Percentiles rank a stretch among this genome's conserved stretches.
These are phyloP conservation scores for Spirogloea muscicola DNA, from an alignment of 139 green algal genomes.

Conservation along the genomic window DNA sequence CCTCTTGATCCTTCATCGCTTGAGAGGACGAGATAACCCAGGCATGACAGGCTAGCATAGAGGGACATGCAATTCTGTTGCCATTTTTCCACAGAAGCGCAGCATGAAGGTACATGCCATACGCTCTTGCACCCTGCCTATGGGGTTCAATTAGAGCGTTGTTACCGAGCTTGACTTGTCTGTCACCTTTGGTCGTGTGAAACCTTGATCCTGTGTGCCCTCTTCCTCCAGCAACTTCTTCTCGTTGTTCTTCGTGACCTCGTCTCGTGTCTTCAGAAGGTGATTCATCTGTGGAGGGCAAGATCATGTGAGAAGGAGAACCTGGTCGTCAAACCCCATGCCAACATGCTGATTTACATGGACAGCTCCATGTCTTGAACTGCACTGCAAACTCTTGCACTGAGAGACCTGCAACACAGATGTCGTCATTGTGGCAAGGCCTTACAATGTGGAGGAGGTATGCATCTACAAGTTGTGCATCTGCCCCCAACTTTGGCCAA, in stretches of 20 bases:
- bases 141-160: no score
- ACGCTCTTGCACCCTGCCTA: no score
- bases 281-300: conserved; percentile 65
- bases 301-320: not conserved
- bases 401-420: not conserved
- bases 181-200: conserved; percentile 71
- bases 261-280: conserved; percentile 67
- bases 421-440: not conserved
- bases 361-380: not conserved
- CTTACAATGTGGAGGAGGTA: conserved; percentile 24
- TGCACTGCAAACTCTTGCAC: not conserved
- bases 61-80: no score
- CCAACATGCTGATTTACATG: not conserved
- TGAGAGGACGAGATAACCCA: no score
- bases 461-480: not conserved
- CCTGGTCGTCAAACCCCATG: no score
- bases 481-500: not conserved
- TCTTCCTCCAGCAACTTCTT: no score
- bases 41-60: no score
- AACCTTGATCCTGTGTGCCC: conserved; percentile 83
- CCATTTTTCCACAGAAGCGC: no score
- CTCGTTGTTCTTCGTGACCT: conserved; percentile 78
- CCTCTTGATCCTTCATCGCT: no score
- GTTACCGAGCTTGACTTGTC: no score
- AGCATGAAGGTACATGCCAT: no score